Conservation (phyloP, 805 yeast species). For the Candida broadrunensis region DNA sequence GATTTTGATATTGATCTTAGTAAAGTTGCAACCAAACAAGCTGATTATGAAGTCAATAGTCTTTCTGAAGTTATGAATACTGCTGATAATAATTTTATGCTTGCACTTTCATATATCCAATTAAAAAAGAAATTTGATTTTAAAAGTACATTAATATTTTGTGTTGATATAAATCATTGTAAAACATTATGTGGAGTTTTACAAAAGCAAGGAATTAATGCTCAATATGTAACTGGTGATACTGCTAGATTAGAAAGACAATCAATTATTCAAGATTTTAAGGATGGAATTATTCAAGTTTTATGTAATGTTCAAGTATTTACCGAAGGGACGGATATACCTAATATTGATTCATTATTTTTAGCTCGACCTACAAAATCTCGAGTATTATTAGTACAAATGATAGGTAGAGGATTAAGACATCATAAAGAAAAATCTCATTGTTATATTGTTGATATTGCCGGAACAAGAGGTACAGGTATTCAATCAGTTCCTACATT, state of each 20-base stretch:
- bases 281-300: constrained; percentile 61
- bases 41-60: constrained; percentile 54
- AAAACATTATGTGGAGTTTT: constrained; percentile 50
- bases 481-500: constrained; percentile 56
- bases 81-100: constrained; percentile 50
- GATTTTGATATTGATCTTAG: constrained; percentile 44
- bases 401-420: constrained; percentile 89
- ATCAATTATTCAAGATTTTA: constrained; percentile 55
- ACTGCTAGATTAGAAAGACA: constrained; percentile 55
- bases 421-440: constrained; percentile 54
- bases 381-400: constrained; percentile 67
- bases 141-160: constrained; percentile 71
- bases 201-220: constrained; percentile 57
- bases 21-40: constrained; percentile 24
- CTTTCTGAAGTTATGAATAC: constrained; percentile 58
- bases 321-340: constrained; percentile 94
- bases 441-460: constrained; percentile 78
- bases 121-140: constrained; percentile 32
- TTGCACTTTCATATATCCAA: constrained; percentile 50
- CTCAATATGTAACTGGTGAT: constrained; percentile 68
- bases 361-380: constrained; percentile 82
- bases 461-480: constrained; percentile 55
- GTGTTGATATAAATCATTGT: constrained; percentile 73
- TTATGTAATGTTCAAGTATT: constrained; percentile 85
- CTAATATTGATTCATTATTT: constrained; percentile 77